phyloP scores from a whole-genome alignment of 257 asterid genomes.

The Solanum clarkiae region DNA sequence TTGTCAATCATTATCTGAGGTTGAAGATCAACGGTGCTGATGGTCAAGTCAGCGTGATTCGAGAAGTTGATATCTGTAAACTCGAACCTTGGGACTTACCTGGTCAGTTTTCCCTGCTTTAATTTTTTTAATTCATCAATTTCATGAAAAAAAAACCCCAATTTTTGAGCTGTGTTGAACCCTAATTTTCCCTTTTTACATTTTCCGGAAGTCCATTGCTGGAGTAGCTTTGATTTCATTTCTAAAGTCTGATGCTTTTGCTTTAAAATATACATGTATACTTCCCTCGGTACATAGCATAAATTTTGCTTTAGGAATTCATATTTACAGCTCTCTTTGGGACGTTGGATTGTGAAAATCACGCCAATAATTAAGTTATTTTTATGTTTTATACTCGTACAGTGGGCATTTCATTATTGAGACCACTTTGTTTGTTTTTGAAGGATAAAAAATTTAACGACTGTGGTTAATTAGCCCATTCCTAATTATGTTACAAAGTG shows the following conservation, averaged over 20 bases:
- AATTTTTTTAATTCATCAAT: background rate
- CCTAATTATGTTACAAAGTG: background rate
- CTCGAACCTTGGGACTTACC: slow-evolving; percentile 87
- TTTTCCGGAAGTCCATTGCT: background rate
- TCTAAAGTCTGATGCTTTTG: background rate
- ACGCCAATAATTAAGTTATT: background rate
- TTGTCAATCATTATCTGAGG: slow-evolving; percentile 61
- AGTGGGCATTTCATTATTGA: background rate
- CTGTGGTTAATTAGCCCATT: background rate
- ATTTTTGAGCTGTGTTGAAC: background rate
- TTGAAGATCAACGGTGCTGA: slow-evolving; percentile 54
- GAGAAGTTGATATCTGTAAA: slow-evolving; percentile 82
- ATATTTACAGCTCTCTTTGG: background rate
- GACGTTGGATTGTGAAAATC: background rate
- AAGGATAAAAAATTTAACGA: background rate
- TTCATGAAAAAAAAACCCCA: background rate
- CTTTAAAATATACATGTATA: background rate
- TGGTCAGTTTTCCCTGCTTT: slow-evolving; percentile 12
- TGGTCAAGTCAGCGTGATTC: slow-evolving; percentile 53
- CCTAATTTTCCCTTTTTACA: background rate
- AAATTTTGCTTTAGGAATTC: background rate
- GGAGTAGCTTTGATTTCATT: background rate
- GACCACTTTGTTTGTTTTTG: background rate
- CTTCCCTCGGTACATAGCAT: background rate
- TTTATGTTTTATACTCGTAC: background rate